These are phyloP conservation scores for Cucurbita ficifolia DNA, from an alignment of 306 rosid species.

Conservation along the genomic window DNA sequence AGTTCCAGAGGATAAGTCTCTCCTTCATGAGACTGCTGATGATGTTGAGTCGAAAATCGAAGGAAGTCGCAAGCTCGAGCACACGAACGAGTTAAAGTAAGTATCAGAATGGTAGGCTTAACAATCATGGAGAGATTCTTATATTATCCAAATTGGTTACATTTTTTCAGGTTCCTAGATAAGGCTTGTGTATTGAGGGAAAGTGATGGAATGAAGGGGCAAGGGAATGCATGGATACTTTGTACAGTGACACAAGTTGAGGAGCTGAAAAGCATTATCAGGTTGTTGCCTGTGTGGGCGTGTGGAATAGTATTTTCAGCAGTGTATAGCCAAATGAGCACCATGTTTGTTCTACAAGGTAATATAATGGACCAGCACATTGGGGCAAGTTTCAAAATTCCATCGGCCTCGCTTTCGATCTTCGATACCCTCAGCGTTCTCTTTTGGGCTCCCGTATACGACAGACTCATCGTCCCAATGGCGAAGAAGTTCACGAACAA, in stretches of 20 bases:
- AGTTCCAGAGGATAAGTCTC: conserved; percentile 47
- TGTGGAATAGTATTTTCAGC: conserved; percentile 51
- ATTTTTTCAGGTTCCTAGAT: conserved; percentile 45
- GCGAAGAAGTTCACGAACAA: conserved; percentile 52
- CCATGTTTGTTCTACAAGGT: conserved; percentile 83
- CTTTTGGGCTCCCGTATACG: conserved; percentile 58
- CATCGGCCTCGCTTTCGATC: conserved; percentile 70
- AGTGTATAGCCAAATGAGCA: conserved; percentile 71
- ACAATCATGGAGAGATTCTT: background rate
- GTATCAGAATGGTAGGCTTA: background rate
- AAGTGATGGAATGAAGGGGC: conserved; percentile 15
- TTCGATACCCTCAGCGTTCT: conserved; percentile 75
- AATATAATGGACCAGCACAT: conserved; percentile 69
- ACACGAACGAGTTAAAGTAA: conserved; percentile 44
- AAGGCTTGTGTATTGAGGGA: conserved; percentile 51
- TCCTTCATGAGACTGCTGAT: conserved; percentile 58
- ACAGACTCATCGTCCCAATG: conserved; percentile 36
- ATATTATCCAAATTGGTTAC: background rate
- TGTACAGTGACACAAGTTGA: conserved; percentile 83
- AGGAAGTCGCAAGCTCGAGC: conserved; percentile 80
- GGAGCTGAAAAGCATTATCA: conserved; percentile 56
- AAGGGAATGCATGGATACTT: conserved; percentile 47
- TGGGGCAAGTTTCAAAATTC: conserved; percentile 53
- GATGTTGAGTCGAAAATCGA: conserved; percentile 45
- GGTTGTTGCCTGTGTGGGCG: conserved; percentile 75